These are phyloP conservation scores for Colletotrichum magnum DNA, from an alignment of 2,329 filamentous ascomycete species.

Conservation along the genomic window DNA sequence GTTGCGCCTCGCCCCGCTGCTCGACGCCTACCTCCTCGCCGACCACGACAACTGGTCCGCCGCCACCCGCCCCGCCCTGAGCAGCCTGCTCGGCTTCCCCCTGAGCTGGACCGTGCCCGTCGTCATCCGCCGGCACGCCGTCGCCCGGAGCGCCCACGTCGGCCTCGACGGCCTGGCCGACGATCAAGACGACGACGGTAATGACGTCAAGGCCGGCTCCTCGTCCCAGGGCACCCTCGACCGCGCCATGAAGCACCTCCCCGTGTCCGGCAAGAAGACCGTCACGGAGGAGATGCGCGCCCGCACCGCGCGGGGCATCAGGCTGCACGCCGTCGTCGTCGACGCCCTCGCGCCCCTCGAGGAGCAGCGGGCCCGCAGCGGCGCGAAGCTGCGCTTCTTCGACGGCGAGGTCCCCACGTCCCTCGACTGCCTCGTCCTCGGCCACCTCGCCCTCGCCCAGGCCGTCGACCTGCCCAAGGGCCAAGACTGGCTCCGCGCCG, in stretches of 20 bases:
- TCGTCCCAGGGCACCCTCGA: slow-evolving; percentile 44
- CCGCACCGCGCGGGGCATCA: slow-evolving; percentile 80
- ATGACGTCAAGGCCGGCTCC: slow-evolving; percentile 50
- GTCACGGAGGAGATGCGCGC: slow-evolving; percentile 76
- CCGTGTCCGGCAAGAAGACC: slow-evolving; percentile 64
- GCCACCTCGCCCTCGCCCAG: slow-evolving; percentile 83
- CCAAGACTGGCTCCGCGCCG: slow-evolving; percentile 57
- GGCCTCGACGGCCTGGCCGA: slow-evolving; percentile 78
- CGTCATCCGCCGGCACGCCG: slow-evolving; percentile 77
- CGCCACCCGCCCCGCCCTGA: slow-evolving; percentile 85
- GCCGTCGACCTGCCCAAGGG: slow-evolving; percentile 61
- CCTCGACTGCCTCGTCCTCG: slow-evolving; percentile 85
- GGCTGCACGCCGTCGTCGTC: slow-evolving; percentile 79
- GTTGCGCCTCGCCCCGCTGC: slow-evolving; percentile 80
- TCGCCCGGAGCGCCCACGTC: slow-evolving; percentile 77
- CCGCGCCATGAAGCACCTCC: slow-evolving; percentile 43
- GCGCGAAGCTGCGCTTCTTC: slow-evolving; percentile 48
- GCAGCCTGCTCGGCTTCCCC: slow-evolving; percentile 84
- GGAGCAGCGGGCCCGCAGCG: slow-evolving; percentile 59
- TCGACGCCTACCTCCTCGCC: slow-evolving; percentile 91
- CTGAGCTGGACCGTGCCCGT: slow-evolving; percentile 89
- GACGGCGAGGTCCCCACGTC: slow-evolving; percentile 62
- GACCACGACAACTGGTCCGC: slow-evolving; percentile 89
- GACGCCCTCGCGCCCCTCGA: slow-evolving; percentile 81
- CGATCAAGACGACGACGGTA: slow-evolving; percentile 54